Percentiles rank a stretch among this genome's conserved stretches.
Conservation (phyloP, 345 rosid species). For the Eucalyptus sideroxylon region DNA sequence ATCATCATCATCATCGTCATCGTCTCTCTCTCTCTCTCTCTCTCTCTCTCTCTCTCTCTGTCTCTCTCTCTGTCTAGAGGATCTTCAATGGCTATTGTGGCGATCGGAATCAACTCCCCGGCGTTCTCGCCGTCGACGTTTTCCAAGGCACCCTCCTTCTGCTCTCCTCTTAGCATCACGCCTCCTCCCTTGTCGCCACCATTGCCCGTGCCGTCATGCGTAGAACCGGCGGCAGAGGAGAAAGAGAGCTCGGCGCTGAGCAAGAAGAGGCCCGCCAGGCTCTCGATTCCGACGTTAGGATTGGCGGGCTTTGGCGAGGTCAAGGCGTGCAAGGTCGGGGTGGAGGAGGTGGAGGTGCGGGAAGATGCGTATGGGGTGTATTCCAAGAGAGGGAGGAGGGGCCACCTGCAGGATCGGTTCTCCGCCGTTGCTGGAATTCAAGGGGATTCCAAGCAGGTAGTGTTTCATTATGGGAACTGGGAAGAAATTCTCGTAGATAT, state of each 20-base stretch:
- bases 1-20: neutral
- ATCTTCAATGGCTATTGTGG: conserved; percentile 3
- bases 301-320: neutral
- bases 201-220: neutral
- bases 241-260: conserved; percentile 1
- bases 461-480: neutral
- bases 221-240: neutral
- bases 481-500: neutral
- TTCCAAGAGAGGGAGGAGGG: conserved; percentile 33
- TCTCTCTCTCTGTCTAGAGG: neutral
- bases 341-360: conserved; percentile 10
- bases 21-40: neutral
- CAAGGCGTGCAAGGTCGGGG: neutral
- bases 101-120: conserved; percentile 18
- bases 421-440: conserved; percentile 9
- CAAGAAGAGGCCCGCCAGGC: conserved; percentile 32
- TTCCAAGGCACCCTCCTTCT: conserved; percentile 1
- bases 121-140: conserved; percentile 21
- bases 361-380: conserved; percentile 27
- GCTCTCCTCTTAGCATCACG: neutral
- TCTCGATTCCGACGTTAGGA: conserved; percentile 7
- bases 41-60: neutral
- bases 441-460: conserved; percentile 17
- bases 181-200: neutral
- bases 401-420: conserved; percentile 33